Base-by-base conservation (phyloP, 140 eudicot genomes). In the Stevia rebaudiana region DNA sequence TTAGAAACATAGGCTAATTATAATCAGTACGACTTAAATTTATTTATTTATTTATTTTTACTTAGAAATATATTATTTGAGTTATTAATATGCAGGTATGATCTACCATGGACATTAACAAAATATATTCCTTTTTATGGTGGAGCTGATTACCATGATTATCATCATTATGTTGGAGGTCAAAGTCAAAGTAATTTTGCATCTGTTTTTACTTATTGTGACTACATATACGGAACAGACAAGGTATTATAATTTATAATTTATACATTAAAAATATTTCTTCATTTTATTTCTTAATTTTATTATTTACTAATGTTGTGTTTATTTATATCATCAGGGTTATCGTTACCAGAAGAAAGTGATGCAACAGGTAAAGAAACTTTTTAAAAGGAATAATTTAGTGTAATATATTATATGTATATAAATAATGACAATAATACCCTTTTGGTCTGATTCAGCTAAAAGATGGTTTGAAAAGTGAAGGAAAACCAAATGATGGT, bases 121-220 rank as follows among this genome's bases (percentile, higher is more conserved):
- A 86, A 83, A 68, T 90, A 74, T 24, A 90, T 90, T 47, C 97
- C 97, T 10, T 90, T 90, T 56, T 90, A 90, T 57, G 95, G 97
- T 70, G 97, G 97, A 56, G 83, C 97, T 47, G 95, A 86, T 65
- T 84, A 86, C 79, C 97, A 90, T 80, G 97, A 90, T 71, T 90
- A 90, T 80, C 97, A 90, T 67, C 97, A 90, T 69, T 90, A 86
- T 47, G 97, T 90, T 41, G 97, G 97, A 48, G 95, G 95, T 49
- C 83, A 79, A 78, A 86, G 95, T 77, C 97, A 90, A 74, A 90
- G 97, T 51, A 90, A 90, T 70, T 90, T 90, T 63, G 90, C 97
- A 50, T 86, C 97, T 6, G 97, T 86, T 5, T 90, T 90, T 75
- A 90, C 97, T 28, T 90, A 86, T 61, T 90, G 97, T 37, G 97